Percentiles rank a stretch among this genome's conserved stretches.
phyloP scores from a whole-genome alignment of 2,329 filamentous ascomycete genomes.

The Colletotrichum sp. region DNA sequence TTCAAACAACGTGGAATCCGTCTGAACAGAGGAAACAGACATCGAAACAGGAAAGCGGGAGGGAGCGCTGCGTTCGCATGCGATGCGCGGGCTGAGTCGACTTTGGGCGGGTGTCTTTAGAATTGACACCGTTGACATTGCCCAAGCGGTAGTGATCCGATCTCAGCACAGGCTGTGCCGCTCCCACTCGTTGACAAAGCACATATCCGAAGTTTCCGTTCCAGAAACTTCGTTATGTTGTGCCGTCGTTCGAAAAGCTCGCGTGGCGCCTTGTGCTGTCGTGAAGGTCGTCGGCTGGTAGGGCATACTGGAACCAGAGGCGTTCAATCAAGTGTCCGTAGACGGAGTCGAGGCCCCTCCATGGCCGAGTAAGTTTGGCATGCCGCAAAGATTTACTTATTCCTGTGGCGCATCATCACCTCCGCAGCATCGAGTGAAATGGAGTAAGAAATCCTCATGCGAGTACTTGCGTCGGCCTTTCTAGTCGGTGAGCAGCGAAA shows the following conservation, averaged over 20 bases:
- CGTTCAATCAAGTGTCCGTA: background rate
- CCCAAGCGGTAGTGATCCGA: background rate
- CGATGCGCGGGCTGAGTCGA: background rate
- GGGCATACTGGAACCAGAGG: background rate
- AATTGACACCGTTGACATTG: background rate
- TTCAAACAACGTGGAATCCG: background rate
- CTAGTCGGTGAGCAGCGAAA: background rate
- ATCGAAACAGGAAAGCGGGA: background rate
- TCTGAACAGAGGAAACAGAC: background rate
- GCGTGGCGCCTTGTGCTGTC: background rate
- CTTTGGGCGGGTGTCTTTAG: background rate
- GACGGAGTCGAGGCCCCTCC: accelerated
- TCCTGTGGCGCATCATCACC: background rate
- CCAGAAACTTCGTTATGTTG: background rate
- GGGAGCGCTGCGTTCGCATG: background rate
- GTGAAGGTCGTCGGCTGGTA: background rate
- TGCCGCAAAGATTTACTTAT: accelerated
- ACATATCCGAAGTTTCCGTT: background rate
- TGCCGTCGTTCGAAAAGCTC: background rate
- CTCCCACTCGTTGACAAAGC: background rate
- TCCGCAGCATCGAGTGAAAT: background rate
- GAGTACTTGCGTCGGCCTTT: background rate
- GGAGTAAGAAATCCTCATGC: background rate
- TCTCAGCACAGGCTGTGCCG: background rate
- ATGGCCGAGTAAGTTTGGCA: accelerated